phyloP scores from a whole-genome alignment of 179 eudicot species.

The Silene vulgaris region DNA sequence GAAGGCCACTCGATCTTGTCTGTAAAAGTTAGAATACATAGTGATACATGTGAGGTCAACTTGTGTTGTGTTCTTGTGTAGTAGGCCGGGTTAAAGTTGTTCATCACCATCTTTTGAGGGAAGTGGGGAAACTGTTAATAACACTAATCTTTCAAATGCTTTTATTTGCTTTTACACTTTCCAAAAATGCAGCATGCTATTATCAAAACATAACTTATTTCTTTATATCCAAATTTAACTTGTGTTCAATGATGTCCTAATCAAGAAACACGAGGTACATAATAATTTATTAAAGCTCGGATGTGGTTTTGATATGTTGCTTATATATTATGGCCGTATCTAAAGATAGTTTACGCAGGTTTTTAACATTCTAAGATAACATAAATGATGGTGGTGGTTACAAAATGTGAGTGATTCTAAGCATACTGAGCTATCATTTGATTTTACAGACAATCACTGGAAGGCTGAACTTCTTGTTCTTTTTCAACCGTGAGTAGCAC shows the following conservation, averaged over 20 bases:
- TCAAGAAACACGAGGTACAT: background rate
- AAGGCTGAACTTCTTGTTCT: slow-evolving; percentile 12
- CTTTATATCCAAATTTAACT: slow-evolving; percentile 5
- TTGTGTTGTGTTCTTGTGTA: slow-evolving; percentile 17
- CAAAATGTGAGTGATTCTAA: background rate
- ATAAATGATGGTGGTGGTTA: background rate
- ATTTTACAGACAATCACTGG: slow-evolving; percentile 14
- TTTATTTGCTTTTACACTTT: slow-evolving; percentile 30
- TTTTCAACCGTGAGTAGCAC: slow-evolving; percentile 7
- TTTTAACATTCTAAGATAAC: background rate
- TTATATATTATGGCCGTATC: background rate
- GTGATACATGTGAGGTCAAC: background rate
- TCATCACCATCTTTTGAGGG: slow-evolving; percentile 30
- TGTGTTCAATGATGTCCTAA: background rate
- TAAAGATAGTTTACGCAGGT: background rate
- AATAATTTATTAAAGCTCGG: background rate
- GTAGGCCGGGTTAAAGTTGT: background rate
- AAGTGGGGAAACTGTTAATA: background rate
- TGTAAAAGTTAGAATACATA: slow-evolving; percentile 17
- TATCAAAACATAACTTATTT: slow-evolving; percentile 12
- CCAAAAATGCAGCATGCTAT: slow-evolving; percentile 23
- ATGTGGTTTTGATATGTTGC: background rate
- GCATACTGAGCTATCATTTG: slow-evolving; percentile 5
- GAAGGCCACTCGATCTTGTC: background rate
- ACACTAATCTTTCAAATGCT: background rate